Evolutionary conservation across 495 filamentous ascomycete species (phyloP).

Genomic region (Sabuloglossum arenarium): DNA sequence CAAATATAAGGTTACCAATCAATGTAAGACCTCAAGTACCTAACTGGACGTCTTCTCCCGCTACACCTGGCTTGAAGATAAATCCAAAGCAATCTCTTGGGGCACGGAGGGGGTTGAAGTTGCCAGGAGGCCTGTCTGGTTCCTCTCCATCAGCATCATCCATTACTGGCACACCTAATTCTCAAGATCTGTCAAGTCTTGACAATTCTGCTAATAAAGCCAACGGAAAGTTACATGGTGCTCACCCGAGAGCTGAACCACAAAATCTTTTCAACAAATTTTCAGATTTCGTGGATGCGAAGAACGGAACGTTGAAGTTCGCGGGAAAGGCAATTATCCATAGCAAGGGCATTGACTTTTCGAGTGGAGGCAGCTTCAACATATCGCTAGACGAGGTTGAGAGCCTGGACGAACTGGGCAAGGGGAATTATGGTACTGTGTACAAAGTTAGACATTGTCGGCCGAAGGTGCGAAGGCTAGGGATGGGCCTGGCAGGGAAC

Average conservation of each 20-base stretch:
- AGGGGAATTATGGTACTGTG: constrained; percentile 96
- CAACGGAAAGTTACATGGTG: constrained; percentile 11
- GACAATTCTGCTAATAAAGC: constrained; percentile 2
- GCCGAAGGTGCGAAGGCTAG: constrained; percentile 56
- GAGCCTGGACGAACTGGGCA: constrained; percentile 83
- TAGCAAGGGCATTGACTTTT: constrained; percentile 76
- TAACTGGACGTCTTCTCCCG: constrained; percentile 32
- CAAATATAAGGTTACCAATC: constrained; percentile 18
- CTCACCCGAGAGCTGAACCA: background rate
- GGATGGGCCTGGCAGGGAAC: constrained; percentile 50
- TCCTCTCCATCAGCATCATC: background rate
- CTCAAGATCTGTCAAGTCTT: constrained; percentile 8
- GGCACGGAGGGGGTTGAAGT: constrained; percentile 29
- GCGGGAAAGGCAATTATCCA: constrained; percentile 82
- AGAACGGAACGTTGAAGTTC: constrained; percentile 80
- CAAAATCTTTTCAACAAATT: constrained; percentile 76
- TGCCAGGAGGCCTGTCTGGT: constrained; percentile 7
- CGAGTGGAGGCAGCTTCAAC: constrained; percentile 68
- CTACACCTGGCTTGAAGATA: constrained; percentile 13
- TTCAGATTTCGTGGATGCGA: constrained; percentile 74
- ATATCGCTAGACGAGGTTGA: constrained; percentile 96
- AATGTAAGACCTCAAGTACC: constrained; percentile 19
- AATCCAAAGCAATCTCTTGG: constrained; percentile 30
- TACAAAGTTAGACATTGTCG: constrained; percentile 85
- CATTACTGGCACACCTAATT: background rate